Evolutionary conservation across 805 yeast genomes (phyloP).

Genomic region (Myxozyma lipomycoides): DNA sequence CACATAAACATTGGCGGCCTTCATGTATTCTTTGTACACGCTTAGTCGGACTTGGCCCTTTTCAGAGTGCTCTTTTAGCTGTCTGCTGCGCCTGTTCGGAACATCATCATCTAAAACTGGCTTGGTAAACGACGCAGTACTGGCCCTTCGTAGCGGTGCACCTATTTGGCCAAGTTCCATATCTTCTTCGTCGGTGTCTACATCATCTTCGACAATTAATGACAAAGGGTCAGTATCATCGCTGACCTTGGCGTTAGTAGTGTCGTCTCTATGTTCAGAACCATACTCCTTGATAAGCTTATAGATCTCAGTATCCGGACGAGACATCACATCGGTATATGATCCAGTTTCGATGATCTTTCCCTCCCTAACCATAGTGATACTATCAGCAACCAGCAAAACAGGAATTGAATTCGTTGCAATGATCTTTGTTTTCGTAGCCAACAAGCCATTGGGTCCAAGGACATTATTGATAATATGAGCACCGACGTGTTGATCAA

Average conservation of each 20-base stretch:
- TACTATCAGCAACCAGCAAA: constrained; percentile 64
- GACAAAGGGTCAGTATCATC: constrained; percentile 13
- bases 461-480: constrained; percentile 78
- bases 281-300: constrained; percentile 27
- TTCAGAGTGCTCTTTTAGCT: constrained; percentile 69
- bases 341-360: constrained; percentile 38
- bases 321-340: constrained; percentile 30
- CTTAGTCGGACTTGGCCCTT: constrained; percentile 91
- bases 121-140: constrained; percentile 54
- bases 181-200: constrained; percentile 16
- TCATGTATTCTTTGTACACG: constrained; percentile 77
- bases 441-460: constrained; percentile 73
- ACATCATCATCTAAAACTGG: constrained; percentile 30
- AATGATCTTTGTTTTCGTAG: constrained; percentile 66
- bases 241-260: background rate
- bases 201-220: constrained; percentile 5
- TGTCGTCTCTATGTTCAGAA: constrained; percentile 2
- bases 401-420: constrained; percentile 87
- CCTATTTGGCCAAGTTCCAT: constrained; percentile 11
- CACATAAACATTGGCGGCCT: constrained; percentile 72
- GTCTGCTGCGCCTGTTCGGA: constrained; percentile 27
- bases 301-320: constrained; percentile 13
- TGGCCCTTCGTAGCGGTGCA: constrained; percentile 52
- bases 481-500: constrained; percentile 92
- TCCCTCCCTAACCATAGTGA: constrained; percentile 60